Evolutionary conservation across 495 filamentous ascomycete genomes (phyloP).

Genomic region (Corynascus novoguineensis): DNA sequence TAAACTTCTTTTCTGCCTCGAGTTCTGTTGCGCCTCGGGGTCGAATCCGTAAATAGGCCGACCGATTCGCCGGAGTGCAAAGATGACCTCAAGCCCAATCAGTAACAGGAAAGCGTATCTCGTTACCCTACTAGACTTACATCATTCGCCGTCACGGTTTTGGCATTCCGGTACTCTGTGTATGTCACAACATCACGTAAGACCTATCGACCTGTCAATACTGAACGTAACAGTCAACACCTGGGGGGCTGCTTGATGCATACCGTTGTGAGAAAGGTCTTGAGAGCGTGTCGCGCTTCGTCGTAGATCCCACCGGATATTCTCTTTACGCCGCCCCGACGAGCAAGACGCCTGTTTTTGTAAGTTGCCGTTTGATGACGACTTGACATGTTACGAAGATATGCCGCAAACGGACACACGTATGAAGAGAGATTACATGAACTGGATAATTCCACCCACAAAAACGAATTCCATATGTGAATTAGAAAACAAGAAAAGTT

Average conservation of each 20-base stretch:
- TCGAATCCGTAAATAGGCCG: constrained; percentile 50
- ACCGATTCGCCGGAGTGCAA: constrained; percentile 47
- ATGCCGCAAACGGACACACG: no score
- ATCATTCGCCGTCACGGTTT: constrained; percentile 61
- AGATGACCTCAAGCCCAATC: constrained; percentile 51
- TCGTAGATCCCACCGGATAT: constrained; percentile 69
- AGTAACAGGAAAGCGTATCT: neutral
- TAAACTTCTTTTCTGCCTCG: neutral
- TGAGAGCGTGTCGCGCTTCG: constrained; percentile 54
- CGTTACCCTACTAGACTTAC: constrained; percentile 37
- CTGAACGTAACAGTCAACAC: neutral
- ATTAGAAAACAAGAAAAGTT: no score
- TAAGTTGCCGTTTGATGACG: constrained; percentile 6
- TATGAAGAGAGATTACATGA: no score
- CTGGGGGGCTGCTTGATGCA: neutral
- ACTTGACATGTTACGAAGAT: neutral
- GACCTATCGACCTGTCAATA: constrained; percentile 36
- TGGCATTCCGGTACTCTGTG: constrained; percentile 46
- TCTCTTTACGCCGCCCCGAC: constrained; percentile 71
- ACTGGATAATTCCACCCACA: no score
- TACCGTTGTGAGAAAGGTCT: constrained; percentile 50
- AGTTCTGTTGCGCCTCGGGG: constrained; percentile 17
- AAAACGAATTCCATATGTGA: no score
- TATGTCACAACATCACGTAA: constrained; percentile 47
- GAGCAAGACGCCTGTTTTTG: constrained; percentile 66